phyloP scores from a whole-genome alignment of 2,329 filamentous ascomycete genomes.

The Trichoderma semiorbis region DNA sequence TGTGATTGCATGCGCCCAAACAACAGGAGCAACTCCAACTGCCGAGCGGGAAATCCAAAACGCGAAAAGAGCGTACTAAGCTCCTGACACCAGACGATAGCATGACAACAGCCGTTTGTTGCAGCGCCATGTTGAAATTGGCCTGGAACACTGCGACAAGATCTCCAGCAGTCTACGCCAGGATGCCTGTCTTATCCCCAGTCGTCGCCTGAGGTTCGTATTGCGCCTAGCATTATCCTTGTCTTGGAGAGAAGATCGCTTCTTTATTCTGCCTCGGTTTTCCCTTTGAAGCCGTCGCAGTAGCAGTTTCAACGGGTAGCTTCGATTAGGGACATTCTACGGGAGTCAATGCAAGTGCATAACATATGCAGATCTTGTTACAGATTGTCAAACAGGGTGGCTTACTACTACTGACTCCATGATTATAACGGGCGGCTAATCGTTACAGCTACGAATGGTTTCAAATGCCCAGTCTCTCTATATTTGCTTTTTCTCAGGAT shows the following conservation, averaged over 20 bases:
- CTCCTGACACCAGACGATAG: neutral
- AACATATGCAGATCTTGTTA: neutral
- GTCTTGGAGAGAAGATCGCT: neutral
- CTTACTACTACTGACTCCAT: neutral
- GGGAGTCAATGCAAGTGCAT: neutral
- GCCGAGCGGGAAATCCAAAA: neutral
- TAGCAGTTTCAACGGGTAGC: neutral
- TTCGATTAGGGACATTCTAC: neutral
- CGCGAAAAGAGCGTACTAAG: neutral
- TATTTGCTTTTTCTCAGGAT: neutral
- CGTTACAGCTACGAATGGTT: neutral
- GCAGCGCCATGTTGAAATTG: neutral
- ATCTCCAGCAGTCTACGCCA: neutral
- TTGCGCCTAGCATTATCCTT: neutral
- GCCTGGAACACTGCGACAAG: neutral
- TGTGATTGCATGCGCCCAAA: neutral
- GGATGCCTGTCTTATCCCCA: neutral
- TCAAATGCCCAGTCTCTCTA: neutral
- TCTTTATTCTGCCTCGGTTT: neutral
- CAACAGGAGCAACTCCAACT: neutral
- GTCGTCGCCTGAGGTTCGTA: neutral
- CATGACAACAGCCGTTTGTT: neutral
- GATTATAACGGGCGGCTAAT: neutral
- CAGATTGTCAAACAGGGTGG: neutral
- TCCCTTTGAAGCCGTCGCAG: neutral